These are phyloP conservation scores for Terfezia claveryi DNA, from an alignment of 495 filamentous ascomycete species.

Conservation along the genomic window DNA sequence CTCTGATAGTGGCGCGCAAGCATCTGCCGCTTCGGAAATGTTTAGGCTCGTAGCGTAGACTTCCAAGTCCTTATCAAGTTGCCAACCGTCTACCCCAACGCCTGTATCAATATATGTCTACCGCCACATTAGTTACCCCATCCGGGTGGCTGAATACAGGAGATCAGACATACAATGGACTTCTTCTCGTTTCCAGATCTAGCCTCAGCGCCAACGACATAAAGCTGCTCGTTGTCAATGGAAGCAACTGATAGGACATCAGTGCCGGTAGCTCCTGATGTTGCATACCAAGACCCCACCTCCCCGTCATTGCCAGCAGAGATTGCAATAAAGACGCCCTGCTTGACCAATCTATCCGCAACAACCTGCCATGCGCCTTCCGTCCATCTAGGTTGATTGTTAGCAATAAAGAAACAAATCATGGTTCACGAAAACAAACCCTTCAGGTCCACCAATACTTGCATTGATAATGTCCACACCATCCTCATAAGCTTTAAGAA, in stretches of 20 bases:
- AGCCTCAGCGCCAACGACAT: slow-evolving; percentile 13
- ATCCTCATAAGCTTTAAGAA: slow-evolving; percentile 33
- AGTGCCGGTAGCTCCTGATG: slow-evolving; percentile 30
- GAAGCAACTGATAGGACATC: slow-evolving; percentile 31
- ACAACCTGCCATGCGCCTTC: slow-evolving; percentile 34
- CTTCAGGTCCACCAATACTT: slow-evolving; percentile 33
- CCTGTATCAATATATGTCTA: slow-evolving; percentile 21
- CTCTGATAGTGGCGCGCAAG: slow-evolving; percentile 25
- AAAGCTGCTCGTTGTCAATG: slow-evolving; percentile 28
- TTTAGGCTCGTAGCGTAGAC: slow-evolving; percentile 31
- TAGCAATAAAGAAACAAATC: too few relatives aligned
- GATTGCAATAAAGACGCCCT: slow-evolving; percentile 32
- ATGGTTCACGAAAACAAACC: slow-evolving; percentile 3
- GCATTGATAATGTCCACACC: slow-evolving; percentile 38
- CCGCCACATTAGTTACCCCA: not conserved
- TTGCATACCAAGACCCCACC: slow-evolving; percentile 31
- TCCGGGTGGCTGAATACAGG: not conserved
- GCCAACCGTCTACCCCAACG: slow-evolving; percentile 1
- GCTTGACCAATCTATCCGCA: slow-evolving; percentile 31
- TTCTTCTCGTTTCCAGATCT: slow-evolving; percentile 18
- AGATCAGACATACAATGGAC: not conserved
- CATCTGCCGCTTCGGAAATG: slow-evolving; percentile 26
- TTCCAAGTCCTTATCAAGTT: slow-evolving; percentile 22
- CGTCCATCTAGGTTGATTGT: slow-evolving; percentile 20
- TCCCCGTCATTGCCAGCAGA: slow-evolving; percentile 34